A percentile compares a stretch with the other conserved stretches of the same genome.
These are phyloP conservation scores for Aquilaria malaccensis DNA, from an alignment of 345 rosid species.

Conservation along the genomic window DNA sequence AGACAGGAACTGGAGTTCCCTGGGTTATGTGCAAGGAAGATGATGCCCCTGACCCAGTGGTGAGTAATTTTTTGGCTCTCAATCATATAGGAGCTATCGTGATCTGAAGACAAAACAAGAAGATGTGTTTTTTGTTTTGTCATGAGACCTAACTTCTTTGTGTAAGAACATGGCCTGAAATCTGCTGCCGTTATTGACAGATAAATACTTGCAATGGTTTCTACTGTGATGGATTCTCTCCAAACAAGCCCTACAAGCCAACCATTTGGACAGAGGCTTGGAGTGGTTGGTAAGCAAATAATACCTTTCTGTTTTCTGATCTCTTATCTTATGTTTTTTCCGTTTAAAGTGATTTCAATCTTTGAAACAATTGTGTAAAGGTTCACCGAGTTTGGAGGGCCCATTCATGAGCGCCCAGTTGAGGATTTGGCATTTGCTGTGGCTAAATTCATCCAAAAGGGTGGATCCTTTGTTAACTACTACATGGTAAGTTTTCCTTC, in stretches of 20 bases:
- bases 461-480: slow-evolving; percentile 85
- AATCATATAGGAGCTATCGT: background rate
- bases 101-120: too few relatives aligned
- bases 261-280: slow-evolving; percentile 93
- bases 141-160: too few relatives aligned
- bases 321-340: slow-evolving; percentile 5
- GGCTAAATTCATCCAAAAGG: slow-evolving; percentile 82
- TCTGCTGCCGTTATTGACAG: slow-evolving; percentile 28
- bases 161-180: background rate
- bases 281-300: slow-evolving; percentile 84
- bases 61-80: slow-evolving; percentile 21
- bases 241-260: slow-evolving; percentile 88
- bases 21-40: slow-evolving; percentile 99
- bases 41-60: slow-evolving; percentile 99
- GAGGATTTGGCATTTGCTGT: slow-evolving; percentile 92
- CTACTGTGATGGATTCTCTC: slow-evolving; percentile 80
- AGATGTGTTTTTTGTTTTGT: too few relatives aligned
- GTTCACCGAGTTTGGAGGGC: slow-evolving; percentile 89
- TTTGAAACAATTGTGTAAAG: slow-evolving; percentile 25
- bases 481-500: slow-evolving; percentile 60
- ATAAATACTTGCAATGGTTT: slow-evolving; percentile 94
- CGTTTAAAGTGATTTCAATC: background rate
- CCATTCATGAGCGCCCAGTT: slow-evolving; percentile 81
- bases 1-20: slow-evolving; percentile 84
- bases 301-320: background rate